Evolutionary conservation across 164 flowering plant genomes (phyloP), one percentile per base, ranked within the genome.

Genomic region (Litsea cubeba): DNA sequence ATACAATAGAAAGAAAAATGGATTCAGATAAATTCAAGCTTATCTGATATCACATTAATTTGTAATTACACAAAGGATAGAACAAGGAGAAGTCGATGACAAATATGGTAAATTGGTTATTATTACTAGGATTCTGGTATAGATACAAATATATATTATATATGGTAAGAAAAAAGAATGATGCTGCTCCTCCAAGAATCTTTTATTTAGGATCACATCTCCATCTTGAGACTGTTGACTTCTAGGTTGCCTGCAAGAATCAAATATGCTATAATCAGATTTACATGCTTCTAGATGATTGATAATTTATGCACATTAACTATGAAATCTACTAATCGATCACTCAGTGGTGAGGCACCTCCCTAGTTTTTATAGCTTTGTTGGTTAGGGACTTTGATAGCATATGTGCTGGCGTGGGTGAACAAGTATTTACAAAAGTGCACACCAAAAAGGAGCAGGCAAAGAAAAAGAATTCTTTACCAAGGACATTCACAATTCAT

Each of bases 141-240:
- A 40, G 54, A 22, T 68, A 49, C 71, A 68, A 35, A 68, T 68
- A 68, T 40, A 54, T 54, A 40, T 8, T 40, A 40, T 18, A 68
- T 68, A 25, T 46, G n/a, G 26, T 68, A 7, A n/a, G 54, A 46
- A 40, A 40, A 40, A 72, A 72, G 74, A 72, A 72, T 62, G 66
- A 68, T 66, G 72, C 49, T 30, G 26, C 74, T 76, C 28, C 25
- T 17, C 77, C 74, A 74, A 66, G 73, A 72, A 76, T 60, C n/a
- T 30, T 40, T n/a, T 28, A 15, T 28, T 25, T 12, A 46, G 68
- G 28, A 24, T 32, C 74, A 58, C 80, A 87, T 84, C 88, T 88
- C 90, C 88, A 86, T 81, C 85, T 88, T 91, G 20, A 85, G 71
- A 65, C 70, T 78, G 75, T 54, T 71, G 40, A 65, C 74, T 49